A percentile compares a stretch with the other conserved stretches of the same genome.
Evolutionary conservation across 2,329 filamentous ascomycete species (phyloP).

Genomic region (Periconia digitata): DNA sequence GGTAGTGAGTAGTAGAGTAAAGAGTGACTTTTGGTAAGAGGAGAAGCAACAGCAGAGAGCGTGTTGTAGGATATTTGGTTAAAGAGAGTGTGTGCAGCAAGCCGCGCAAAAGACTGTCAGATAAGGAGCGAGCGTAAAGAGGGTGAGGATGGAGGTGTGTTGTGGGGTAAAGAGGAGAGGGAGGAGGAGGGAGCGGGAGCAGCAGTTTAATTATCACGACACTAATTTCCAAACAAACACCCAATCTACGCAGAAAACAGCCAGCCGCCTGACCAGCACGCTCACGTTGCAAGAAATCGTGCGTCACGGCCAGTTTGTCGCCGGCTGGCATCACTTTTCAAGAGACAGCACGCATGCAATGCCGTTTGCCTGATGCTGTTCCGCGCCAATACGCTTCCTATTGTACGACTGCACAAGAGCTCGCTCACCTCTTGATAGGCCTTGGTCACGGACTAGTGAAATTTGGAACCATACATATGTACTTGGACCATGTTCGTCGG

Average conservation of each 20-base stretch:
- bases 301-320: not conserved
- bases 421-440: not conserved
- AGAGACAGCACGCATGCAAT: too few relatives aligned
- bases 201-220: not conserved
- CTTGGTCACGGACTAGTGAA: not conserved
- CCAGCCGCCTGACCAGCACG: not conserved
- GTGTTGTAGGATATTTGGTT: conserved; percentile 6
- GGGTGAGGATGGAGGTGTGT: not conserved
- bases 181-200: not conserved
- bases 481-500: too few relatives aligned
- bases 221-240: not conserved
- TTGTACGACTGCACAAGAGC: not conserved
- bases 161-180: not conserved
- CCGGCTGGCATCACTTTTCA: not conserved
- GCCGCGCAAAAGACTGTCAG: not conserved
- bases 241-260: not conserved
- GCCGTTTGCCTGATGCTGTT: not conserved
- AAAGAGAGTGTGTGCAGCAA: not conserved
- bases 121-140: not conserved
- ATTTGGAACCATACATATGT: too few relatives aligned
- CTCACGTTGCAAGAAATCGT: not conserved
- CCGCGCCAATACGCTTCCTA: not conserved
- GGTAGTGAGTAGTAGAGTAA: not conserved
- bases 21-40: not conserved
- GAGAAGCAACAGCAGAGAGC: not conserved